Percentiles rank a stretch among this genome's conserved stretches.
phyloP scores from a whole-genome alignment of 2,329 filamentous ascomycete species.

The Aspergillus candidus region DNA sequence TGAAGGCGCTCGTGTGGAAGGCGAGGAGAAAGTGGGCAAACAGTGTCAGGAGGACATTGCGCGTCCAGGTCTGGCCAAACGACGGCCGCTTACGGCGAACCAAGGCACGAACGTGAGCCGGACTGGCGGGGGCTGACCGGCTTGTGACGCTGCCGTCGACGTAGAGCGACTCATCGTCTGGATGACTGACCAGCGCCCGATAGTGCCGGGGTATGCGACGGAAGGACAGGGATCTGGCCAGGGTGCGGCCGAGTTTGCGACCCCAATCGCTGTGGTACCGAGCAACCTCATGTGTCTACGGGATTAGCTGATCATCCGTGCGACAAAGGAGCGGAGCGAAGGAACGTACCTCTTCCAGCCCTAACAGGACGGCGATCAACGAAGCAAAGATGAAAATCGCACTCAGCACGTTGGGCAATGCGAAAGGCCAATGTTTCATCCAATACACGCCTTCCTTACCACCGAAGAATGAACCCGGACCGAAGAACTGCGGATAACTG shows the following conservation, averaged over 20 bases:
- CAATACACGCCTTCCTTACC: conserved; percentile 55
- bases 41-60: conserved; percentile 52
- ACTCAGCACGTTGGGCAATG: conserved; percentile 63
- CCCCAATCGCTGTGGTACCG: conserved; percentile 38
- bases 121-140: conserved; percentile 23
- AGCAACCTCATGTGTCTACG: conserved; percentile 33
- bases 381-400: conserved; percentile 54
- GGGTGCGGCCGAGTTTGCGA: conserved; percentile 30
- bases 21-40: conserved; percentile 63
- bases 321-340: background rate
- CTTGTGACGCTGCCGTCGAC: conserved; percentile 23
- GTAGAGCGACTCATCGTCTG: conserved; percentile 28
- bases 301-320: background rate
- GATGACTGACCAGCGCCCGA: conserved; percentile 25
- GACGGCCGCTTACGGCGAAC: conserved; percentile 38
- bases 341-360: conserved; percentile 56
- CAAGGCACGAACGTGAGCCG: conserved; percentile 18
- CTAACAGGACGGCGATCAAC: conserved; percentile 53
- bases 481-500: conserved; percentile 59
- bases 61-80: conserved; percentile 48
- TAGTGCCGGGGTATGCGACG: conserved; percentile 26
- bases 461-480: conserved; percentile 51
- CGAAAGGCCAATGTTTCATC: conserved; percentile 62
- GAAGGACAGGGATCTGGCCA: conserved; percentile 25
- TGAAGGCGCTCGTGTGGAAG: conserved; percentile 70